Conservation (phyloP, 164 flowering plant species). For the Magnolia sinica region DNA sequence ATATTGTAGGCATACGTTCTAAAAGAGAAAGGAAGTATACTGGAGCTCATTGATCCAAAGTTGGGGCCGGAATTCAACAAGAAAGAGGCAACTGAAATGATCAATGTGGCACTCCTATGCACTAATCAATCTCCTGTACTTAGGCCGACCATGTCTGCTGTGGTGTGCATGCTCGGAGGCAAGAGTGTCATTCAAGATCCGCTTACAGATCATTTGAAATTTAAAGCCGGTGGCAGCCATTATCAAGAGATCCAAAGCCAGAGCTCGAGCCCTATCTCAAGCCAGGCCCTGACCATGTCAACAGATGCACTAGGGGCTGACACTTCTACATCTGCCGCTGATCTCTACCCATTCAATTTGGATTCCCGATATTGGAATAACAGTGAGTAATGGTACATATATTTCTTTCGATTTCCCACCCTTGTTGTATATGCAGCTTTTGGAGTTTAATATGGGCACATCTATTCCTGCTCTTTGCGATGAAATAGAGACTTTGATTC, state of each 20-base stretch:
- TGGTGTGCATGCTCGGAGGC: slow-evolving; percentile 62
- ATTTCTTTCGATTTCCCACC: neutral
- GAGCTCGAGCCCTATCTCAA: neutral
- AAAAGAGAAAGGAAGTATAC: slow-evolving; percentile 28
- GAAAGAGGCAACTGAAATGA: slow-evolving; percentile 33
- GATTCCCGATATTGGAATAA: slow-evolving; percentile 28
- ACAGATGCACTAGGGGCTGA: slow-evolving; percentile 23
- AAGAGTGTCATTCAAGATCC: slow-evolving; percentile 18
- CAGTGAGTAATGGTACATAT: neutral
- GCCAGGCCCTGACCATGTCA: slow-evolving; percentile 11
- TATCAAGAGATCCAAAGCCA: slow-evolving; percentile 9
- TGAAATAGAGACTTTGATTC: neutral
- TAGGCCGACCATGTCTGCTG: slow-evolving; percentile 57
- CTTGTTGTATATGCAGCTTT: neutral
- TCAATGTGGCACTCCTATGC: slow-evolving; percentile 45
- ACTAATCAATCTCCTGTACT: slow-evolving; percentile 29
- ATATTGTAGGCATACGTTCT: slow-evolving; percentile 28
- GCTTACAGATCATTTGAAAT: slow-evolving; percentile 8
- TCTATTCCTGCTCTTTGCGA: neutral
- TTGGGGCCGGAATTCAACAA: slow-evolving; percentile 31
- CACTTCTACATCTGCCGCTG: slow-evolving; percentile 29
- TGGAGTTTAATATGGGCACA: neutral
- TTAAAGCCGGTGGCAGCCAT: slow-evolving; percentile 9
- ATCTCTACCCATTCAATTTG: slow-evolving; percentile 37
- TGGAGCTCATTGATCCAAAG: slow-evolving; percentile 49